Evolutionary conservation across 441 rosid genomes (phyloP).

Genomic region (Adansonia grandidieri): DNA sequence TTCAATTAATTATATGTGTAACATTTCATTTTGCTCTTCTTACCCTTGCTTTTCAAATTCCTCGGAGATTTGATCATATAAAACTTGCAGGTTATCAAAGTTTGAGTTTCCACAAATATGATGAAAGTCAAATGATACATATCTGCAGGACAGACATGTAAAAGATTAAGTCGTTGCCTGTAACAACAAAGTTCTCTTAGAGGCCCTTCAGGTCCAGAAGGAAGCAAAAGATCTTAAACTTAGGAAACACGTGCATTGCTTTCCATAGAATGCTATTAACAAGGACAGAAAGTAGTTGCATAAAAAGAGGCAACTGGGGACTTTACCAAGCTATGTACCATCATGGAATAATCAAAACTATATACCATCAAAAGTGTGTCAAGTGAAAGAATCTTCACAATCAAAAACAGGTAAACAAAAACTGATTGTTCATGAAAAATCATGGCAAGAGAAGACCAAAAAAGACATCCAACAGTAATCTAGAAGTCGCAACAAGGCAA

Average conservation of each 20-base stretch:
- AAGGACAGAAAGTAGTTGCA: neutral
- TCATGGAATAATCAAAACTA: neutral
- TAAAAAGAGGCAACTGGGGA: neutral
- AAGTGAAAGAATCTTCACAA: neutral
- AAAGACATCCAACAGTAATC: neutral
- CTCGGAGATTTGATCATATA: conserved; percentile 75
- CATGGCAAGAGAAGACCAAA: neutral
- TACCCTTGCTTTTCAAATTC: conserved; percentile 89
- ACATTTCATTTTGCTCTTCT: conserved; percentile 30
- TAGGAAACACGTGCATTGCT: neutral
- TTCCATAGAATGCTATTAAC: conserved; percentile 2
- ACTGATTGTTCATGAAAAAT: conserved; percentile 2
- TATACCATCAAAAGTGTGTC: neutral
- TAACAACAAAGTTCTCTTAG: conserved; percentile 6
- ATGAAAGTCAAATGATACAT: conserved; percentile 85
- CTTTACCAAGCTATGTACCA: neutral
- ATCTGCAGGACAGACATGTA: conserved; percentile 54
- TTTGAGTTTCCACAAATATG: conserved; percentile 78
- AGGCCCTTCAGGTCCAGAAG: neutral
- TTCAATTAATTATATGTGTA: conserved; percentile 23
- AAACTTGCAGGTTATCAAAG: conserved; percentile 73
- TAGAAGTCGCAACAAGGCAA: conserved; percentile 8
- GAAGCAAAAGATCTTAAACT: conserved; percentile 7
- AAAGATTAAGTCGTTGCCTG: conserved; percentile 11
- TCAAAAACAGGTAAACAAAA: conserved; percentile 2